Evolutionary conservation across 352 stramenopile genomes (phyloP).

Genomic region (Pythium volutum): DNA sequence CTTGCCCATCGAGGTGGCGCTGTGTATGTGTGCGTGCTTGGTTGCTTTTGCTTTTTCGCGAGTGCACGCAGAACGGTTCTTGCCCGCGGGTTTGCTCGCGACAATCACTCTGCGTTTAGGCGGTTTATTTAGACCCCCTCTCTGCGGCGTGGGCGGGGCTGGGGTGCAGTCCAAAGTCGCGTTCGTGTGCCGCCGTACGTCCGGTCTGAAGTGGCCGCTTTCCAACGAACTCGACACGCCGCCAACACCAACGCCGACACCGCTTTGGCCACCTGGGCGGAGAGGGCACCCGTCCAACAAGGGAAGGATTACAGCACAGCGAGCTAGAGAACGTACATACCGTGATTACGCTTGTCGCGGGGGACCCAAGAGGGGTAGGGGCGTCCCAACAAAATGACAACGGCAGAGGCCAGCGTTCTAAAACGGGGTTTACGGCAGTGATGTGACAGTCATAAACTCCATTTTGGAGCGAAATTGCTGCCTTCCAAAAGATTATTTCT

Average conservation of each 20-base stretch:
- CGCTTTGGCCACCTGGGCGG: neutral
- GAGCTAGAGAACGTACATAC: neutral
- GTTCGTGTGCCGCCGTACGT: neutral
- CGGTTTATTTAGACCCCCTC: neutral
- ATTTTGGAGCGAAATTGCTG: neutral
- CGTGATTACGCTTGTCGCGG: constrained; percentile 1
- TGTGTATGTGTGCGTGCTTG: no score
- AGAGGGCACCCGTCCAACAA: neutral
- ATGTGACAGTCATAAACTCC: neutral
- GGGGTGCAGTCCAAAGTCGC: neutral
- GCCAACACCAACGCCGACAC: neutral
- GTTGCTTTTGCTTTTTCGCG: neutral
- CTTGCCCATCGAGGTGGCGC: constrained; percentile 33
- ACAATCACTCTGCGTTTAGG: constrained; percentile 17
- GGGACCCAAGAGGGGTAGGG: neutral
- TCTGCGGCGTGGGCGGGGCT: neutral
- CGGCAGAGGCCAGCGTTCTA: neutral
- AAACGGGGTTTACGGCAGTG: neutral
- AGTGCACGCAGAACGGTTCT: neutral
- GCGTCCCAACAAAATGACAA: neutral
- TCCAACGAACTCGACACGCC: neutral
- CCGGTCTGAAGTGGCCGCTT: neutral
- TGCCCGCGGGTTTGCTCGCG: neutral
- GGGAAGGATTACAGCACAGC: neutral
- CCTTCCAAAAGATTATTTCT: no score